phyloP scores from a whole-genome alignment of 2,329 filamentous ascomycete species.

The Neopestalotiopsis rosae region DNA sequence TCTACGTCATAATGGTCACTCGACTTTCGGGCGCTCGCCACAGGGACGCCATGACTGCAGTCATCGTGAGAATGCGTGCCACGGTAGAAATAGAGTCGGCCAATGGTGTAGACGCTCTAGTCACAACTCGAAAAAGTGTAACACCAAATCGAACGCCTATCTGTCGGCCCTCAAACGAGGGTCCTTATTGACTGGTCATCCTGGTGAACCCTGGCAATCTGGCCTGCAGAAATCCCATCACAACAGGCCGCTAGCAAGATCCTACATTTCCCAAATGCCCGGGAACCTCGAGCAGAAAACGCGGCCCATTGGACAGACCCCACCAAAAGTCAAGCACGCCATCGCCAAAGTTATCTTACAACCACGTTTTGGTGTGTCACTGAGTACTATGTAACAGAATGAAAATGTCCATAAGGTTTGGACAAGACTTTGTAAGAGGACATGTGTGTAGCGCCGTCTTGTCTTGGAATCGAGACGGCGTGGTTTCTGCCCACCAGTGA shows the following conservation, averaged over 20 bases:
- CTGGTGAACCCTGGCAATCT: background rate
- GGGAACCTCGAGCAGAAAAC: background rate
- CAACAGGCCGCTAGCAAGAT: background rate
- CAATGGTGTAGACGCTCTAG: background rate
- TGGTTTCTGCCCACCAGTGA: background rate
- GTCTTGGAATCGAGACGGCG: background rate
- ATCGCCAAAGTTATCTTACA: background rate
- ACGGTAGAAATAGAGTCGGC: no score
- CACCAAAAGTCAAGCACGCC: conserved; percentile 12
- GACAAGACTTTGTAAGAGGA: background rate
- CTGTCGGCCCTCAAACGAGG: background rate
- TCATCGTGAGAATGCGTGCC: no score
- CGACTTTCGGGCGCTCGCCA: no score
- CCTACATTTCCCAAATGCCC: background rate
- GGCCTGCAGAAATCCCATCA: background rate
- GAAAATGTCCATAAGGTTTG: background rate
- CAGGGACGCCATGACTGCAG: no score
- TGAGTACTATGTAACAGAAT: background rate
- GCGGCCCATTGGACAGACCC: conserved; percentile 1
- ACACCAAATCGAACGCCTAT: background rate
- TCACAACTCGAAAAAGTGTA: background rate
- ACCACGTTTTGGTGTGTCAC: conserved; percentile 11
- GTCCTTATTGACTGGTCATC: background rate
- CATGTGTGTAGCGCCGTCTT: background rate
- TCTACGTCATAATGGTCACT: no score